Percentiles rank a stretch among this genome's conserved stretches.
These are phyloP conservation scores for Nectriaceae sp. DNA, from an alignment of 2,329 filamentous ascomycete species.

Conservation along the genomic window DNA sequence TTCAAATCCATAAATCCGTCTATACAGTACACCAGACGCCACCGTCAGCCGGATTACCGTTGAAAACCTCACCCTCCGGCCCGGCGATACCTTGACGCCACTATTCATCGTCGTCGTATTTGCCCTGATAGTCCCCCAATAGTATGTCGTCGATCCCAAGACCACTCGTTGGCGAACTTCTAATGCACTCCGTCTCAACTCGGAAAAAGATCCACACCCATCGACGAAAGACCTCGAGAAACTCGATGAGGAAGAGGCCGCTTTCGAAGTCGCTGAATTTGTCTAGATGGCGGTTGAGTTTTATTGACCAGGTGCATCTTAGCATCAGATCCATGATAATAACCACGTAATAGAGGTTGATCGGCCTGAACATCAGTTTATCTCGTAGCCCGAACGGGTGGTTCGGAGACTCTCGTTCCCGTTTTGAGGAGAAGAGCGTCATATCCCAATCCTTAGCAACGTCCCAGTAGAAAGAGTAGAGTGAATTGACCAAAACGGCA, in stretches of 20 bases:
- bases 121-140: slow-evolving; percentile 70
- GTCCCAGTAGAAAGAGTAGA: slow-evolving; percentile 99
- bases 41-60: slow-evolving; percentile 8
- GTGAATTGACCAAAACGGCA: slow-evolving; percentile 78
- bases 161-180: slow-evolving; percentile 52
- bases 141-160: slow-evolving; percentile 70
- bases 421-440: slow-evolving; percentile 68
- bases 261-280: slow-evolving; percentile 85
- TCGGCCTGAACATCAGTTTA: slow-evolving; percentile 70
- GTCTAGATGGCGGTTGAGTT: slow-evolving; percentile 79
- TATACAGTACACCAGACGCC: slow-evolving; percentile 22
- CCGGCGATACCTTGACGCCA: slow-evolving; percentile 11
- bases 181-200: slow-evolving; percentile 89
- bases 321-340: slow-evolving; percentile 78
- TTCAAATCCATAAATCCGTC: slow-evolving; percentile 12
- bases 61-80: slow-evolving; percentile 3
- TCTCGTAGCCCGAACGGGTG: slow-evolving; percentile 78
- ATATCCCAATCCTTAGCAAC: slow-evolving; percentile 96
- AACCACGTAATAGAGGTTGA: slow-evolving; percentile 78
- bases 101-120: slow-evolving; percentile 48
- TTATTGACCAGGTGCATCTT: slow-evolving; percentile 88
- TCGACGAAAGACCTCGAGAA: slow-evolving; percentile 81
- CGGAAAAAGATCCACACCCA: slow-evolving; percentile 99
- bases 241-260: slow-evolving; percentile 84
- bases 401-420: slow-evolving; percentile 60